Base-by-base conservation (phyloP, 345 rosid genomes). In the Jatropha curcas region DNA sequence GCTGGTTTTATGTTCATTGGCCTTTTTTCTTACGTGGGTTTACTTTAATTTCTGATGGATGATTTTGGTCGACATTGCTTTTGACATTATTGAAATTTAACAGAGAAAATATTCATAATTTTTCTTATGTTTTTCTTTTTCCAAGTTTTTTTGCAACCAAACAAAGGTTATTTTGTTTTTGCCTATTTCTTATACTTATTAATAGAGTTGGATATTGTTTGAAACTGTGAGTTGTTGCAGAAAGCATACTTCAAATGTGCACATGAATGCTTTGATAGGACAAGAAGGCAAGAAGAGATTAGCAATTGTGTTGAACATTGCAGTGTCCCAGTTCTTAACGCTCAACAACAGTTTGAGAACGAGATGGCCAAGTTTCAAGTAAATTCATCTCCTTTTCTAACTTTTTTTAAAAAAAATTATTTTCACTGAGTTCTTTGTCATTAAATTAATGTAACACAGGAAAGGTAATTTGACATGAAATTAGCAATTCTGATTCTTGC, bases 171-270 rank as follows among this genome's bases (percentile, higher is more conserved):
- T 9, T 4, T 64, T 39, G 41, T 39, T 41, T 22, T 39, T 4
- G 30, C n/a, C 5, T 48, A 17, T 17, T 48, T 48, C n/a, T 48
- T 16, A 5, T 48, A 48, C 4, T 48, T 48, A 2, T 5, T 16
- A 2, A 48, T n/a, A 41, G 2, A 41, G 11, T 9, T 41, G n/a
- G 7, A 3, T 57, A 53, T 68, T 66, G n/a, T 60, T 58, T 60
- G 56, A 27, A 57, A 43, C 19, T n/a, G 7, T 69, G 24, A 52
- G 52, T 67, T 53, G 35, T 75, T 84, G 86, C 96, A 90, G 98
- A 92, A 89, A 94, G 96, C 97, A 5, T 94, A 92, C 78, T 92
- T 94, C 93, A 94, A 87, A 61, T 94, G 97, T 76, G 98, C 97
- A 2, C 84, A 89, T 20, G 94, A 87, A 68, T 93, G 98, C 91